phyloP scores from a whole-genome alignment of 768 basidiomycete species.

The Mycena epipterygia region DNA sequence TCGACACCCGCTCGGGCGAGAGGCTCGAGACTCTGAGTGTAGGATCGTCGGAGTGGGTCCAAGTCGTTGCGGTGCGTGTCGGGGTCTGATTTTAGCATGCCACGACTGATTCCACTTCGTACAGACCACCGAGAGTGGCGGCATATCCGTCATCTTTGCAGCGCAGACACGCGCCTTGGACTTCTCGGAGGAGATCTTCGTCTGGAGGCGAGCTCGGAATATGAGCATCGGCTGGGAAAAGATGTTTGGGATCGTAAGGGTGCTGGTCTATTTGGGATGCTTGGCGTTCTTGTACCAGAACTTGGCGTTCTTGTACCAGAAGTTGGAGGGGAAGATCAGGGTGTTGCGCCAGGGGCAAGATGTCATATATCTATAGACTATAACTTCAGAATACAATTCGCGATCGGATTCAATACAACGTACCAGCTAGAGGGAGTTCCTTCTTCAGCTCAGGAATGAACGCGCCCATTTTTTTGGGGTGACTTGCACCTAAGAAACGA shows the following conservation, averaged over 20 bases:
- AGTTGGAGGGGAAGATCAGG: too few relatives aligned
- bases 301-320: background rate
- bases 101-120: background rate
- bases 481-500: slow-evolving; percentile 8
- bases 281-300: slow-evolving; percentile 10
- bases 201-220: slow-evolving; percentile 15
- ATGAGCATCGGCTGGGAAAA: slow-evolving; percentile 3
- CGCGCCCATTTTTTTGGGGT: background rate
- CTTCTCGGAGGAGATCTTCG: slow-evolving; percentile 8
- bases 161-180: slow-evolving; percentile 16
- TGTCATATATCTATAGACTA: background rate
- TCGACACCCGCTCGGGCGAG: slow-evolving; percentile 10
- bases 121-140: slow-evolving; percentile 8
- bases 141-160: slow-evolving; percentile 14
- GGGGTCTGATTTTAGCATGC: background rate
- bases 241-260: background rate
- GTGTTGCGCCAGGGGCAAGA: background rate
- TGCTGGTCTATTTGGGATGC: slow-evolving; percentile 15
- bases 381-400: background rate
- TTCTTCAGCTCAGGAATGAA: background rate
- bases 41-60: slow-evolving; percentile 15
- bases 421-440: background rate
- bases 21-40: slow-evolving; percentile 9
- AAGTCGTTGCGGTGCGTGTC: slow-evolving; percentile 10
- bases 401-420: background rate